Evolutionary conservation across 2,329 filamentous ascomycete genomes (phyloP).

Genomic region (Penicillium sp.): DNA sequence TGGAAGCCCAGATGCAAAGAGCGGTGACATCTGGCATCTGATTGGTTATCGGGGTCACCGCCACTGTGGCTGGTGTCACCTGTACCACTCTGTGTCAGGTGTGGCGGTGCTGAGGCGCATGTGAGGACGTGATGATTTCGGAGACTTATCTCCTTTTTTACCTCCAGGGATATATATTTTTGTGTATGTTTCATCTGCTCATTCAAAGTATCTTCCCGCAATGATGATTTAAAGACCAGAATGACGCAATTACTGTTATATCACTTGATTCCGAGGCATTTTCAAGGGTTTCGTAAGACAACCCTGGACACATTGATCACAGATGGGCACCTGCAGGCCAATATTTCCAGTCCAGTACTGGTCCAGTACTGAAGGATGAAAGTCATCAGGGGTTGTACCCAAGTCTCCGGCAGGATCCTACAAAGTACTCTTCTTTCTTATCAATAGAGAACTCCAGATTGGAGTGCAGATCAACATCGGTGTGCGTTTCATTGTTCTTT

Average conservation of each 20-base stretch:
- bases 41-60: constrained; percentile 30
- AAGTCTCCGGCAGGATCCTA: neutral
- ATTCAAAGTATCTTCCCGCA: neutral
- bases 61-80: constrained; percentile 31
- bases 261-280: neutral
- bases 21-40: constrained; percentile 29
- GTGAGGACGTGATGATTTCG: neutral
- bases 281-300: neutral
- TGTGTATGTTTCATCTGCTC: neutral
- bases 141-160: neutral
- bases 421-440: neutral
- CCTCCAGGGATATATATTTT: neutral
- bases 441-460: neutral
- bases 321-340: constrained; percentile 5
- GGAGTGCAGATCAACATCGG: constrained; percentile 4
- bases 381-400: neutral
- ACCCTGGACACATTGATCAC: constrained; percentile 3
- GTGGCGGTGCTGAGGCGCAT: constrained; percentile 5
- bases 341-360: neutral
- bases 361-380: neutral
- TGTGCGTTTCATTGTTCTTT: neutral
- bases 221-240: neutral
- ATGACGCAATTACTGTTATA: constrained; percentile 3
- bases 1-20: constrained; percentile 14
- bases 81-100: neutral